A percentile compares a stretch with the other conserved stretches of the same genome.
Conservation (phyloP, 169 alveolate species). For the Cyclospora cayetanensis region DNA sequence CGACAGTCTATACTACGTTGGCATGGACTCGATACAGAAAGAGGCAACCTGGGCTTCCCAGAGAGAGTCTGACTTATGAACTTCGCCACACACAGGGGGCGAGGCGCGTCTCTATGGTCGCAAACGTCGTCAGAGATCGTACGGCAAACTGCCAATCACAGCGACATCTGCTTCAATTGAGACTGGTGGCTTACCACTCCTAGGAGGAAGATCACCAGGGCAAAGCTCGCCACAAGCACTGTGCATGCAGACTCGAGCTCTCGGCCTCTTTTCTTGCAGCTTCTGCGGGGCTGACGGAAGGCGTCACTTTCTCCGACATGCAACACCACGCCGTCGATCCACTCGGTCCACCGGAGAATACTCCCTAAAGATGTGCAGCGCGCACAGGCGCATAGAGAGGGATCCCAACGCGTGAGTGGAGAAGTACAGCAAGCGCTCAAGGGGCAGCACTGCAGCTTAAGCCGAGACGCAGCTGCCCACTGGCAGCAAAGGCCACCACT, state of each 20-base stretch:
- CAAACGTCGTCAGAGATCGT: too few relatives aligned
- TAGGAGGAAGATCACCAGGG: not conserved
- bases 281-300: not conserved
- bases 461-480: too few relatives aligned
- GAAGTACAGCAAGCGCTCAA: not conserved
- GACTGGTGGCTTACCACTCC: constrained; percentile 55
- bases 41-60: too few relatives aligned
- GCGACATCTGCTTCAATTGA: too few relatives aligned
- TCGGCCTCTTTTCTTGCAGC: constrained; percentile 15
- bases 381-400: not conserved
- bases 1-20: too few relatives aligned
- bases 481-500: too few relatives aligned
- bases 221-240: not conserved
- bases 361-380: constrained; percentile 13
- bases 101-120: too few relatives aligned
- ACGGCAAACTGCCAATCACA: too few relatives aligned
- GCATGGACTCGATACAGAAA: too few relatives aligned
- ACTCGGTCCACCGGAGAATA: constrained; percentile 47
- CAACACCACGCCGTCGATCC: constrained; percentile 56
- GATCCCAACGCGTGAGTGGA: not conserved
- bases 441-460: not conserved
- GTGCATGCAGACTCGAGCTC: constrained; percentile 39
- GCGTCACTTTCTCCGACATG: constrained; percentile 36
- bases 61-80: too few relatives aligned
- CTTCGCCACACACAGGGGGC: too few relatives aligned